Evolutionary conservation across 257 asterid genomes (phyloP).

Genomic region (Eustoma russellianum): DNA sequence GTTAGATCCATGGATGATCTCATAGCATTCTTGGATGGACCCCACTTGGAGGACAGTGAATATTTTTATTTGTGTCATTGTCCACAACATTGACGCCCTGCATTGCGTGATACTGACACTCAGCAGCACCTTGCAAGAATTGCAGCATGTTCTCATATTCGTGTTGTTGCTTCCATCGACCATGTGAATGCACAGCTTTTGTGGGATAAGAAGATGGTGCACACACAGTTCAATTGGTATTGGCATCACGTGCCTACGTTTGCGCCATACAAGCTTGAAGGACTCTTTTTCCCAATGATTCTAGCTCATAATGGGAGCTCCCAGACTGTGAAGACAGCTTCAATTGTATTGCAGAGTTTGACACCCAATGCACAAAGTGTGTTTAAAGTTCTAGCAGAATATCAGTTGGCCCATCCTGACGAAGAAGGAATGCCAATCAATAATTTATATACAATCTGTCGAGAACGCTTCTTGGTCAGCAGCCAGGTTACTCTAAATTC

Average conservation of each 20-base stretch:
- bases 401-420: slow-evolving; percentile 72
- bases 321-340: slow-evolving; percentile 81
- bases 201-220: slow-evolving; percentile 98
- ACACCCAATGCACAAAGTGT: slow-evolving; percentile 90
- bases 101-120: slow-evolving; percentile 70
- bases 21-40: slow-evolving; percentile 58
- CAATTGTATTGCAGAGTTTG: slow-evolving; percentile 85
- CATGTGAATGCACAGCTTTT: slow-evolving; percentile 81
- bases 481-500: slow-evolving; percentile 64
- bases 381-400: slow-evolving; percentile 69
- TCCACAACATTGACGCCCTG: slow-evolving; percentile 85
- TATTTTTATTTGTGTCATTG: slow-evolving; percentile 52
- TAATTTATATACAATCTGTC: slow-evolving; percentile 57
- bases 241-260: slow-evolving; percentile 94
- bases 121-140: slow-evolving; percentile 77
- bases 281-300: slow-evolving; percentile 63
- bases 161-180: slow-evolving; percentile 78
- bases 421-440: slow-evolving; percentile 79
- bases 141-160: slow-evolving; percentile 79
- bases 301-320: slow-evolving; percentile 70
- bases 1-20: slow-evolving; percentile 75
- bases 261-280: slow-evolving; percentile 81
- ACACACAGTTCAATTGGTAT: slow-evolving; percentile 93
- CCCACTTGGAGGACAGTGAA: slow-evolving; percentile 43
- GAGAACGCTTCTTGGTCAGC: slow-evolving; percentile 85